Conservation (phyloP, 2,329 filamentous ascomycete genomes). For the Helotiales sp. region DNA sequence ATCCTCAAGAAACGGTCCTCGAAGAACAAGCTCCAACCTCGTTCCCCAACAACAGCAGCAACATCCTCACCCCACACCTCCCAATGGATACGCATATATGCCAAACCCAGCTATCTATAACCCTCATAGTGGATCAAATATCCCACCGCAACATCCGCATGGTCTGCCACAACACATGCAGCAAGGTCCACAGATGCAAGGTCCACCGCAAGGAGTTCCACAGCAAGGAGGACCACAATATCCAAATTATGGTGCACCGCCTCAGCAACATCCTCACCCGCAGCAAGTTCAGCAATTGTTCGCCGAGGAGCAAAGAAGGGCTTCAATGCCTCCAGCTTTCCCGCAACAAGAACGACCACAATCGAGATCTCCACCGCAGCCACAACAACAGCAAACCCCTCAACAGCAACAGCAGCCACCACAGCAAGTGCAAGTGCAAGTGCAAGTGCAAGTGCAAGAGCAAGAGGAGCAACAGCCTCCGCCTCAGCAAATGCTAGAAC, state of each 20-base stretch:
- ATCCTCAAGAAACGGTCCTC: conserved; percentile 78
- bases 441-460: too few species aligned
- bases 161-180: conserved; percentile 40
- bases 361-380: conserved; percentile 62
- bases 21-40: conserved; percentile 76
- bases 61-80: conserved; percentile 64
- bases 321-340: conserved; percentile 75
- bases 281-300: conserved; percentile 68
- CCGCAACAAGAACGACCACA: conserved; percentile 61
- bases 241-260: conserved; percentile 47
- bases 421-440: conserved; percentile 50
- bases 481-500: conserved; percentile 56
- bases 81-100: conserved; percentile 82
- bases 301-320: conserved; percentile 75
- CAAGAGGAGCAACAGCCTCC: conserved; percentile 51
- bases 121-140: conserved; percentile 52
- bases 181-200: conserved; percentile 41
- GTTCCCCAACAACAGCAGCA: conserved; percentile 68
- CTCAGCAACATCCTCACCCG: conserved; percentile 44
- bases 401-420: conserved; percentile 56
- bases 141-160: conserved; percentile 43
- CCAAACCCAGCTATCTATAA: conserved; percentile 87
- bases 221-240: conserved; percentile 49
- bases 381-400: conserved; percentile 60
- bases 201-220: conserved; percentile 45